Evolutionary conservation across 768 basidiomycete genomes (phyloP).

Genomic region (Lactifluus subvellereus): DNA sequence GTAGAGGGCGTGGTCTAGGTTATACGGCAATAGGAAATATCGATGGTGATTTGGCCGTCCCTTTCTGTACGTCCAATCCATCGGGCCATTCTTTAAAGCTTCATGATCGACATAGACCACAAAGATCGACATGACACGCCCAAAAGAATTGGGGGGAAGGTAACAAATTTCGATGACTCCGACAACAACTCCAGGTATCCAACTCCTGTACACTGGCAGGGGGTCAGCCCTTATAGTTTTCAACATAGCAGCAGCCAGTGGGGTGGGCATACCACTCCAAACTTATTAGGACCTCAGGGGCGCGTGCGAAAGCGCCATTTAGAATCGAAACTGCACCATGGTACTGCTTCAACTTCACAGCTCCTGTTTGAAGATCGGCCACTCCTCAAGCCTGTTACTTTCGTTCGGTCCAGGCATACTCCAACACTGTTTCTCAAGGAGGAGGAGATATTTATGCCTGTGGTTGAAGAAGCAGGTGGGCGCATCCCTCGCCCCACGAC

Average conservation of each 20-base stretch:
- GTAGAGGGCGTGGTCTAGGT: constrained; percentile 20
- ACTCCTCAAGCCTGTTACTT: constrained; percentile 57
- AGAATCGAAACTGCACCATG: constrained; percentile 32
- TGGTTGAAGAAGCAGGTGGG: constrained; percentile 48
- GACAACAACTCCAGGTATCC: not conserved
- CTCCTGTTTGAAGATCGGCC: constrained; percentile 55
- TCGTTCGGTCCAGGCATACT: constrained; percentile 55
- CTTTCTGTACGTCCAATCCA: not conserved
- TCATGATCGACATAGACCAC: not conserved
- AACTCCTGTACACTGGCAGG: not conserved
- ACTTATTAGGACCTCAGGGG: constrained; percentile 22
- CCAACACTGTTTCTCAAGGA: constrained; percentile 47
- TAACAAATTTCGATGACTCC: not conserved
- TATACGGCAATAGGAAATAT: not conserved
- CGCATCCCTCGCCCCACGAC: not conserved
- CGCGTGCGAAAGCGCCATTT: constrained; percentile 27
- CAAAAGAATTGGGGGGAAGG: not conserved
- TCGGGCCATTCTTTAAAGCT: not conserved
- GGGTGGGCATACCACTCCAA: not conserved
- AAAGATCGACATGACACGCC: not conserved
- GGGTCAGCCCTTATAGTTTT: not conserved
- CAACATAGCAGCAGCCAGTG: constrained; percentile 7
- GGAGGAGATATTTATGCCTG: constrained; percentile 56
- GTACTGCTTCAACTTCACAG: constrained; percentile 49
- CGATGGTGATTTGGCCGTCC: constrained; percentile 22